Percentiles rank a stretch among this genome's conserved stretches.
These are phyloP conservation scores for Diaporthe eres DNA, from an alignment of 2,329 filamentous ascomycete species.

Conservation along the genomic window DNA sequence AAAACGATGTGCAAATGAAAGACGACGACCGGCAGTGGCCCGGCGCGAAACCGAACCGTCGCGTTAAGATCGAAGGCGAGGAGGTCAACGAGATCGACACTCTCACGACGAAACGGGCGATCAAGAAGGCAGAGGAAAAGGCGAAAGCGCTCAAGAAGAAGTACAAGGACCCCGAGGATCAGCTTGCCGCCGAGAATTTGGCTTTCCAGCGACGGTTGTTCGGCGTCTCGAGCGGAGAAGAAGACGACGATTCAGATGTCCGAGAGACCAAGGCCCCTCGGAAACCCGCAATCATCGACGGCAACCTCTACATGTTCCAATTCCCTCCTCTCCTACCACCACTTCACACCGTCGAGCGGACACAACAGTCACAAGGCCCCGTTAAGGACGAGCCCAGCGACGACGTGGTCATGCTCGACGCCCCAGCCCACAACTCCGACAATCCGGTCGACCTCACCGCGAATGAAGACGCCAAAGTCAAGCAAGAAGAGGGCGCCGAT, in stretches of 20 bases:
- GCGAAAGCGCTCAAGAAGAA: slow-evolving; percentile 42
- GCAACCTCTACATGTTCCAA: slow-evolving; percentile 75
- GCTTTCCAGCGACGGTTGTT: slow-evolving; percentile 51
- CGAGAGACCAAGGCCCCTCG: slow-evolving; percentile 38
- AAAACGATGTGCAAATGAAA: slow-evolving; percentile 43
- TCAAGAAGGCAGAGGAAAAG: slow-evolving; percentile 42
- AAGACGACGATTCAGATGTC: slow-evolving; percentile 34
- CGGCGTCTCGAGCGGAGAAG: slow-evolving; percentile 43
- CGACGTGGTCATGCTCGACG: slow-evolving; percentile 56
- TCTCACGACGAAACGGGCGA: slow-evolving; percentile 51
- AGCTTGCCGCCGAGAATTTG: slow-evolving; percentile 52
- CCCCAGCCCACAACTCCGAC: slow-evolving; percentile 45
- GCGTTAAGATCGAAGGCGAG: slow-evolving; percentile 60
- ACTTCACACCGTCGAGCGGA: slow-evolving; percentile 53
- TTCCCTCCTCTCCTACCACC: slow-evolving; percentile 74
- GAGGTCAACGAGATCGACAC: slow-evolving; percentile 56
- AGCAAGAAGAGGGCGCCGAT: slow-evolving; percentile 48
- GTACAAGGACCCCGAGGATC: slow-evolving; percentile 49
- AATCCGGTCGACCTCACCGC: slow-evolving; percentile 60
- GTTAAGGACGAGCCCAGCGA: slow-evolving; percentile 60
- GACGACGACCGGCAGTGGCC: slow-evolving; percentile 60
- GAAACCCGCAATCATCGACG: slow-evolving; percentile 56
- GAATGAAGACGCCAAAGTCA: slow-evolving; percentile 46
- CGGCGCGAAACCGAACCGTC: slow-evolving; percentile 52
- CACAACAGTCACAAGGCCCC: slow-evolving; percentile 42